Conservation (phyloP, 306 rosid species). For the Arachis hypogaea region DNA sequence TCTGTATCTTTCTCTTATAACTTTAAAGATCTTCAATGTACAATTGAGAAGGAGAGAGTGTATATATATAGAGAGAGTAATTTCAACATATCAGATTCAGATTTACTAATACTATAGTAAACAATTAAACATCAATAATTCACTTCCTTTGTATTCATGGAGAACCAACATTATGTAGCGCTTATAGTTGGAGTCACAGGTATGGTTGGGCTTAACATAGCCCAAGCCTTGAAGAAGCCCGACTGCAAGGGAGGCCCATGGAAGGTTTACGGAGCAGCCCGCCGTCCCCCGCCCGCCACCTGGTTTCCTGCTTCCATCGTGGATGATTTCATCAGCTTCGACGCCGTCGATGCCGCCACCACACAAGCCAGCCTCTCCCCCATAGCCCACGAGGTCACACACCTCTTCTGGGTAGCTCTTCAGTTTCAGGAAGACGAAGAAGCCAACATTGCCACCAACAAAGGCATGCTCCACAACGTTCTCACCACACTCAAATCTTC, state of each 20-base stretch:
- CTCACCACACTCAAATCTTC: constrained; percentile 28
- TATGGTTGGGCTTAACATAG: constrained; percentile 47
- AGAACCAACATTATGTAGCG: constrained; percentile 28
- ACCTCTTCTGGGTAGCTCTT: constrained; percentile 46
- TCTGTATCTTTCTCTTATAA: too few species aligned
- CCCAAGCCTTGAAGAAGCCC: constrained; percentile 39
- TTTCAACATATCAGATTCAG: too few species aligned
- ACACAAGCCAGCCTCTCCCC: constrained; percentile 39
- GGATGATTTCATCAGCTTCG: constrained; percentile 39
- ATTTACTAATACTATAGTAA: too few species aligned
- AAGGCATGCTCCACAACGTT: constrained; percentile 42
- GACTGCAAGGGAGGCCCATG: constrained; percentile 43
- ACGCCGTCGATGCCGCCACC: constrained; percentile 30
- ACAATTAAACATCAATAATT: too few species aligned
- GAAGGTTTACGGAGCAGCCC: constrained; percentile 48
- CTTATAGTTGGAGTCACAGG: constrained; percentile 47
- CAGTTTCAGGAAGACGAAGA: constrained; percentile 33
- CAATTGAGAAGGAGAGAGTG: too few species aligned
- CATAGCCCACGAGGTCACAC: constrained; percentile 42
- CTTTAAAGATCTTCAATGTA: too few species aligned
- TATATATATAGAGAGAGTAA: too few species aligned
- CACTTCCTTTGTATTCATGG: background rate
- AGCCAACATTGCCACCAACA: constrained; percentile 21
- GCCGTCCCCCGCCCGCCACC: background rate
- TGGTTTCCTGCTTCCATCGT: constrained; percentile 46